Percentiles rank a stretch among this genome's conserved stretches.
These are phyloP conservation scores for Whalleya microplaca DNA, from an alignment of 2,329 filamentous ascomycete species.

Conservation along the genomic window DNA sequence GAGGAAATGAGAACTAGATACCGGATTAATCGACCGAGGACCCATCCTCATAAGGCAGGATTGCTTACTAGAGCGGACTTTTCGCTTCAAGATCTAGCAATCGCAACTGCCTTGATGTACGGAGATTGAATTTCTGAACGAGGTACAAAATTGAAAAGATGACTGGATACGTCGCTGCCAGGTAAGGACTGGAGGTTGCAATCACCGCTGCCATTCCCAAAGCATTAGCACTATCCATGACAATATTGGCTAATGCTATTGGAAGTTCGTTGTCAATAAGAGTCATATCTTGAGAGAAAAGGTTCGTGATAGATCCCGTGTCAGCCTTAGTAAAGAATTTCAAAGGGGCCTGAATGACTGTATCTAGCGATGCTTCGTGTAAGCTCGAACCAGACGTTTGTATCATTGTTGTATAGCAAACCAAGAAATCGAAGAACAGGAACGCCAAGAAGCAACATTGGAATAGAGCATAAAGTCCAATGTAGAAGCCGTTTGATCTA, in stretches of 20 bases:
- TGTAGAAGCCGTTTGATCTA: conserved; percentile 24
- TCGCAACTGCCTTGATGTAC: conserved; percentile 55
- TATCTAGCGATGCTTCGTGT: conserved; percentile 27
- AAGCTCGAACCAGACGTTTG: conserved; percentile 19
- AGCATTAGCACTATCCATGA: conserved; percentile 8
- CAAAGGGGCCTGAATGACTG: conserved; percentile 45
- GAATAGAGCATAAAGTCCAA: conserved; percentile 30
- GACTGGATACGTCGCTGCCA: conserved; percentile 48
- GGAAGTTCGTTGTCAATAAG: conserved; percentile 44
- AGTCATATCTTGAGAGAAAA: conserved; percentile 46
- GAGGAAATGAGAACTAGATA: conserved; percentile 44
- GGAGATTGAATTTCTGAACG: conserved; percentile 54
- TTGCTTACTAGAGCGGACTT: conserved; percentile 50
- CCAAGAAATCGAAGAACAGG: conserved; percentile 20
- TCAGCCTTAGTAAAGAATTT: conserved; percentile 42
- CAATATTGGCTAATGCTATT: conserved; percentile 28
- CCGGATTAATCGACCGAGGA: conserved; percentile 1
- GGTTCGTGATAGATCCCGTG: conserved; percentile 40
- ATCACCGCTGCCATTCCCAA: conserved; percentile 49
- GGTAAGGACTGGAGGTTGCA: conserved; percentile 42
- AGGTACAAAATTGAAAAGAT: conserved; percentile 44
- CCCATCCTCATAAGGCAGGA: background rate
- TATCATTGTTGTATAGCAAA: conserved; percentile 19
- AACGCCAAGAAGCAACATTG: conserved; percentile 19
- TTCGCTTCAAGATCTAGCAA: conserved; percentile 56